Evolutionary conservation across 768 basidiomycete species (phyloP).

Genomic region (Chiua virens): DNA sequence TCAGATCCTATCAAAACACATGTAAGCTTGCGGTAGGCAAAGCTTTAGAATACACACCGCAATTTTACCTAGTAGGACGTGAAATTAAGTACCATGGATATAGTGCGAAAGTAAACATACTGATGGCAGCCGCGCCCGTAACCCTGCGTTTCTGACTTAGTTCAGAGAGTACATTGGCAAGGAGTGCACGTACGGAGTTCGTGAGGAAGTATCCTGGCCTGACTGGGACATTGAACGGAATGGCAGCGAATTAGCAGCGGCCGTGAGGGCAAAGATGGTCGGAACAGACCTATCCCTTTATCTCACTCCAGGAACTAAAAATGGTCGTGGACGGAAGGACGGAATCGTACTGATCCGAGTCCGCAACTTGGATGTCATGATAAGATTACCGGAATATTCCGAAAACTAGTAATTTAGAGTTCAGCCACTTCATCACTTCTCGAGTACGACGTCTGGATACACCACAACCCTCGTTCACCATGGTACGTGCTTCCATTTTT

Average conservation of each 20-base stretch:
- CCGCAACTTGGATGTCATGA: no score
- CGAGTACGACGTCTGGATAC: slow-evolving; percentile 1
- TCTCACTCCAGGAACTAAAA: no score
- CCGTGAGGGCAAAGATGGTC: no score
- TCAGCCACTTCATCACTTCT: slow-evolving; percentile 28
- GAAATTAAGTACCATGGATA: background rate
- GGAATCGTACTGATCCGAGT: no score
- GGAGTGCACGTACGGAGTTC: slow-evolving; percentile 44
- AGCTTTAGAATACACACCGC: background rate
- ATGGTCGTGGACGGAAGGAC: no score
- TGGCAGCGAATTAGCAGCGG: no score
- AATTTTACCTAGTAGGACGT: background rate
- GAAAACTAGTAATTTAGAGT: slow-evolving; percentile 32
- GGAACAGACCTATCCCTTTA: no score
- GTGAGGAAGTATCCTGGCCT: no score
- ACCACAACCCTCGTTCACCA: slow-evolving; percentile 19
- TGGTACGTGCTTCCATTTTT: slow-evolving; percentile 18
- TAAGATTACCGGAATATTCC: slow-evolving; percentile 29
- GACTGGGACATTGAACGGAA: no score
- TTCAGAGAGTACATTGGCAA: no score
- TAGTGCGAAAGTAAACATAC: background rate
- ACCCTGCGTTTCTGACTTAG: background rate
- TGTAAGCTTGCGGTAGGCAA: background rate
- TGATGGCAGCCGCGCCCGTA: slow-evolving; percentile 5
- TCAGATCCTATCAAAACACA: slow-evolving; percentile 18